phyloP scores from a whole-genome alignment of 129 eudicot genomes.

The Flaveria trinervia region DNA sequence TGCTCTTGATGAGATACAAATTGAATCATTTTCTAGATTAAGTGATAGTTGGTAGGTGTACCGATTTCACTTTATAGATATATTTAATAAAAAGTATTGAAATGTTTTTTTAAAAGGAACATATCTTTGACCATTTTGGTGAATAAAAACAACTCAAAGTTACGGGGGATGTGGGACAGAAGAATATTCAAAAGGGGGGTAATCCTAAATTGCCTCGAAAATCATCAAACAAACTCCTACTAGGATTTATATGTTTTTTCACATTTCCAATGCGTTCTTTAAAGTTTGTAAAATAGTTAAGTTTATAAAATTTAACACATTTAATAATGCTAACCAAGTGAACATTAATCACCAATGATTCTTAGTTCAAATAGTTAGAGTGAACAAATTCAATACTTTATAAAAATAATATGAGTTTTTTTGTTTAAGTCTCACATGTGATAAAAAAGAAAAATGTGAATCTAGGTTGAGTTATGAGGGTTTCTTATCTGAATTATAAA shows the following conservation, averaged over 20 bases:
- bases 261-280: conserved; percentile 27
- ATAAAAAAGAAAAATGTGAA: too few species aligned
- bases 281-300: neutral
- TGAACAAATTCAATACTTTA: too few species aligned
- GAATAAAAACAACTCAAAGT: conserved; percentile 30
- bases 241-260: conserved; percentile 29
- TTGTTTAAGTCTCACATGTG: too few species aligned
- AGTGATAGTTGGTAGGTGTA: neutral
- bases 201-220: conserved; percentile 37
- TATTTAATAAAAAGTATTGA: neutral
- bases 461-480: too few species aligned
- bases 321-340: neutral
- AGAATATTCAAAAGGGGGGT: conserved; percentile 37
- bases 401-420: too few species aligned
- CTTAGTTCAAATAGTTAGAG: too few species aligned
- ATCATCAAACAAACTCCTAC: conserved; percentile 13
- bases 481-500: too few species aligned
- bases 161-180: neutral
- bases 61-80: conserved; percentile 18
- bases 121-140: conserved; percentile 25
- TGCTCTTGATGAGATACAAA: too few species aligned
- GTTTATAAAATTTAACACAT: neutral
- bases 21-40: neutral
- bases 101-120: conserved; percentile 15
- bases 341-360: too few species aligned